phyloP scores from a whole-genome alignment of 2,329 filamentous ascomycete species.

The Botrytis tulipae region DNA sequence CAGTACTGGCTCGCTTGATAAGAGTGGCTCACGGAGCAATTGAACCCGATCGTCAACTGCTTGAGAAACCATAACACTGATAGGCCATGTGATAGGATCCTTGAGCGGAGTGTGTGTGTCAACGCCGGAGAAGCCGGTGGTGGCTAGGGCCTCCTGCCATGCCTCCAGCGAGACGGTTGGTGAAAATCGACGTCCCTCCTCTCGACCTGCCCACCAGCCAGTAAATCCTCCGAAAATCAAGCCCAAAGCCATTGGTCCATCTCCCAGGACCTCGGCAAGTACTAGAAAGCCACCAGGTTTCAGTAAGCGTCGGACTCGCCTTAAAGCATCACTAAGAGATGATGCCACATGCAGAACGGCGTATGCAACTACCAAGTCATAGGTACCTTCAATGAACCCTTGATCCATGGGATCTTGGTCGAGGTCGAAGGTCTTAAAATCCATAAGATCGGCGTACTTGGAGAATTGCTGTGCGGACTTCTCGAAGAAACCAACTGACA shows the following conservation, averaged over 20 bases:
- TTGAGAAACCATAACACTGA: slow-evolving; percentile 9
- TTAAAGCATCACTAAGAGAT: not conserved
- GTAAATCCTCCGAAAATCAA: not conserved
- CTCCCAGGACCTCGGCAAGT: not conserved
- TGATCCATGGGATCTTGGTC: not conserved
- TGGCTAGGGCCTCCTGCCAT: slow-evolving; percentile 33
- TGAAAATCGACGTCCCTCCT: slow-evolving; percentile 16
- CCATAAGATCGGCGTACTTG: not conserved
- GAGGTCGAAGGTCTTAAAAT: not conserved
- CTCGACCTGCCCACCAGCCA: slow-evolving; percentile 26
- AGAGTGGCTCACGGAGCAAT: slow-evolving; percentile 16
- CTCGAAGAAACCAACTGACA: not conserved
- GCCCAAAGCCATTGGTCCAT: not conserved
- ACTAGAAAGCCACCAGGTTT: not conserved
- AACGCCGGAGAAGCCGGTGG: slow-evolving; percentile 37
- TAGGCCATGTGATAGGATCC: not conserved
- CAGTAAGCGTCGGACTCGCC: not conserved
- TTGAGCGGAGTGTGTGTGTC: slow-evolving; percentile 21
- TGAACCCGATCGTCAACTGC: slow-evolving; percentile 21
- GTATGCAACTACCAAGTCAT: not conserved
- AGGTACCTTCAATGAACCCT: not conserved
- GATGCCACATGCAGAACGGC: not conserved
- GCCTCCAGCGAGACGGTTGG: not conserved
- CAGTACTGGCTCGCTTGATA: not conserved
- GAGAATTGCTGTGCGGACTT: not conserved